Evolutionary conservation across 148 eudicot genomes (phyloP), one percentile per base, ranked within the genome.

Genomic region (Gaultheria prostrata): DNA sequence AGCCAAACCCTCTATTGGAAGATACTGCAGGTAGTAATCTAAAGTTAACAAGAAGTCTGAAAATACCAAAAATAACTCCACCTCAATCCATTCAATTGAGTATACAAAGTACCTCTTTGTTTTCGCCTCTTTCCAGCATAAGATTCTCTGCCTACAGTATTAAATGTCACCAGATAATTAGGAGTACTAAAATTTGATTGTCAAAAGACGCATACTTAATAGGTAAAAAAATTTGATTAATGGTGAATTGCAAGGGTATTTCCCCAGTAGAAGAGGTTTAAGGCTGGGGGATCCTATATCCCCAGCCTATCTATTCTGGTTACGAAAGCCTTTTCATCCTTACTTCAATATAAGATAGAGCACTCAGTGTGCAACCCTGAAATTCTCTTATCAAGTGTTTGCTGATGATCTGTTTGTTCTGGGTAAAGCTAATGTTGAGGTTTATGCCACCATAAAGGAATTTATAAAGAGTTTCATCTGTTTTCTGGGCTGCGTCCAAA

Each of bases 1-100:
- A 86, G 97, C 97, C 94, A 97, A 88, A 71, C 99, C 99, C 89
- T 97, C 99, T 75, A 97, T 97, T 67, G 99, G 95, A 76, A 97
- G 93, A 91, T 97, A 97, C 99, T 97, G 88, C 85, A 87, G 74
- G 88, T 81, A 35, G 77, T 30, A 65, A 81, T 74, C 18, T 45
- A 77, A 77, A 72, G 43, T 24, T 71, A 33, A 39, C 82, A 84
- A 84, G 82, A 78, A 85, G 84, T 76, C 48, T 39, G 71, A 43
- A 11, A 61, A 76, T 30, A 35, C 61, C 71, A 80, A 63, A 67
- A 67, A 81, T 51, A 49, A 78, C 26, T 53, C 53, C 30, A 28
- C 71, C 32, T 57, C 53, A 76, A 76, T 77, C 30, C 65, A 72
- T 74, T 53, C 49, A 28, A 28, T 51, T 46, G 32, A 82, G 26